Evolutionary conservation across 176 grass and related monocot genomes (phyloP).

Genomic region (Oryza punctata): DNA sequence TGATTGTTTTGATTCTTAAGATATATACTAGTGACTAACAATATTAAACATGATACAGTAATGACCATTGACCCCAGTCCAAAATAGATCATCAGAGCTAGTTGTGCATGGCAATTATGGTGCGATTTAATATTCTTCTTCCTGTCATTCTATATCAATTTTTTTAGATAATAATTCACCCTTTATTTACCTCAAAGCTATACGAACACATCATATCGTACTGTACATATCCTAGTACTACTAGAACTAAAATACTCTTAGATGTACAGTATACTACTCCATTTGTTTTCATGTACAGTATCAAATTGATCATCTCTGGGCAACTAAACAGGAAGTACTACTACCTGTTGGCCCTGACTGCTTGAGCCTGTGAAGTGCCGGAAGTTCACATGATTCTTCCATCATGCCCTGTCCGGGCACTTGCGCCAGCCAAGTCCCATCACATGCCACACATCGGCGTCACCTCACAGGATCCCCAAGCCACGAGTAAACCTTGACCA

Average conservation of each 20-base stretch:
- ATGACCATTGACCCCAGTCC: not conserved
- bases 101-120: too few species aligned
- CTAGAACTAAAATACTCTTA: conserved; percentile 6
- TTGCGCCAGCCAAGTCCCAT: conserved; percentile 23
- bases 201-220: not conserved
- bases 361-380: conserved; percentile 33
- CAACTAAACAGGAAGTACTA: conserved; percentile 33
- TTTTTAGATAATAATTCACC: not conserved
- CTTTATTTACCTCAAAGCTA: not conserved
- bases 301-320: not conserved
- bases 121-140: not conserved
- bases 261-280: too few species aligned
- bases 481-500: conserved; percentile 36
- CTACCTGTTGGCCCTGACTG: not conserved
- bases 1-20: not conserved
- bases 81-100: not conserved
- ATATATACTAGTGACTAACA: not conserved
- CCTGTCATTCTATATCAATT: not conserved
- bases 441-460: conserved; percentile 35
- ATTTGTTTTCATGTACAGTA: not conserved
- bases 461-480: conserved; percentile 27
- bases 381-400: conserved; percentile 43
- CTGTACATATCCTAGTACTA: not conserved
- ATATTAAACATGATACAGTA: not conserved
- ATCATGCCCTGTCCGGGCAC: conserved; percentile 12